A percentile compares a stretch with the other conserved stretches of the same genome.
Evolutionary conservation across 768 basidiomycete genomes (phyloP).

Genomic region (Peribolospora kevripleyi): DNA sequence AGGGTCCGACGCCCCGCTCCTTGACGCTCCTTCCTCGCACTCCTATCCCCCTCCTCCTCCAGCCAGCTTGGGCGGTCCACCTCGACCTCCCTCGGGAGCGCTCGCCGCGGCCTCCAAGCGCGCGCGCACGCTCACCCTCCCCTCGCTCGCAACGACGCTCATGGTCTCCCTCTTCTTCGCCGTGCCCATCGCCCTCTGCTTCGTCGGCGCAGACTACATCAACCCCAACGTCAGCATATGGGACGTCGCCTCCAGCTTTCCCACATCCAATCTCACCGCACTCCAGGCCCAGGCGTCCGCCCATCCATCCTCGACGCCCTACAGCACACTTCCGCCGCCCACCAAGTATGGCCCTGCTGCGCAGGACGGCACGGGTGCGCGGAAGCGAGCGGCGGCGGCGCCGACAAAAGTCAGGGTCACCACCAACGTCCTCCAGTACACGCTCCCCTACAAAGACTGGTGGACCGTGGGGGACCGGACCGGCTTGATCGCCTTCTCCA

Average conservation of each 20-base stretch:
- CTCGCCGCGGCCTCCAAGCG: too few species aligned
- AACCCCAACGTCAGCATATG: slow-evolving; percentile 28
- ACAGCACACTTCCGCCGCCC: not conserved
- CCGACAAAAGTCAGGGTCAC: too few species aligned
- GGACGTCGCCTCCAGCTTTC: slow-evolving; percentile 18
- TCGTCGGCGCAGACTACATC: slow-evolving; percentile 47
- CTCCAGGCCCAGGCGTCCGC: not conserved
- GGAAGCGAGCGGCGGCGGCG: too few species aligned
- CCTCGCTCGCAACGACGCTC: slow-evolving; percentile 41
- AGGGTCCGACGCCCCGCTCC: too few species aligned
- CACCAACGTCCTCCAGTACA: slow-evolving; percentile 14
- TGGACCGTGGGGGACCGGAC: slow-evolving; percentile 47
- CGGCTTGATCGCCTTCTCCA: slow-evolving; percentile 45
- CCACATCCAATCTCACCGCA: slow-evolving; percentile 9
- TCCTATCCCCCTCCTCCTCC: too few species aligned
- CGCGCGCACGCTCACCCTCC: slow-evolving; percentile 19
- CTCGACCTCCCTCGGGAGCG: too few species aligned
- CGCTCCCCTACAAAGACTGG: slow-evolving; percentile 31
- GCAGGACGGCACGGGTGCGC: too few species aligned
- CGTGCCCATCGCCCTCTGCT: slow-evolving; percentile 26
- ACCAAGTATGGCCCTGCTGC: too few species aligned
- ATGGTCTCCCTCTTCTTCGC: slow-evolving; percentile 26
- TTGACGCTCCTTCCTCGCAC: too few species aligned
- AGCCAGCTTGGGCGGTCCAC: too few species aligned
- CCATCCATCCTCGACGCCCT: slow-evolving; percentile 1